Evolutionary conservation across 2,329 filamentous ascomycete species (phyloP), one percentile per base, ranked within the genome.

Genomic region (Trichoderma asperellum): DNA sequence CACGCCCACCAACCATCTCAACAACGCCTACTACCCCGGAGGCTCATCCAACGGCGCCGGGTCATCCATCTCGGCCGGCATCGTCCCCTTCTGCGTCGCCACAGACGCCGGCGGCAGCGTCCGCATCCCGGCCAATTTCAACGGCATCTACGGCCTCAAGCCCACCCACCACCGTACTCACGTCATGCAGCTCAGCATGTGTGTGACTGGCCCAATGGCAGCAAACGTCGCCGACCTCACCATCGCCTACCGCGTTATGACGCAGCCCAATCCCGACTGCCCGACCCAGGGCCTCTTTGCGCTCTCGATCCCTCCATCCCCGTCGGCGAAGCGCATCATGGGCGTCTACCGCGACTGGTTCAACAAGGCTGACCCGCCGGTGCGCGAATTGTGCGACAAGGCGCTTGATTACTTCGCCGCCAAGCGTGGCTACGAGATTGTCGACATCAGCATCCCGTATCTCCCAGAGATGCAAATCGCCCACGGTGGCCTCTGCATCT

Each of bases 71-170:
- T 86, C 86, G 24, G 86, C 88, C 8, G 92, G 92, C 2, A 80
- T 96, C 29, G 84, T 94, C 2, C 92, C 92, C n/a, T 88, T 93
- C 71, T 87, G 88, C 1, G 83, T 94, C 32, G 93, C 92, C 47
- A 90, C 89, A 6, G 92, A 95, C 74, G 91, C 91, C 1, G 91
- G 92, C 47, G 92, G 92, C 70, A 92, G 89, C 70, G 87, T 93
- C 68, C 89, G 93, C 49, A 87, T 96, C 47, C 93, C 93, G 0
- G 82, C 89, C 0, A 85, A 86, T 37, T 95, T 92, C 81, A 96
- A 92, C 77, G 92, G 93, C 60, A 80, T 93, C 27, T 97, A 91
- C 79, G 93, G 93, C 2, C 84, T 97, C 70, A 97, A 97, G 79
- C 84, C 92, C 0, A 90, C 88, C 0, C 91, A 96, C 76, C 87